Conservation (phyloP, 768 basidiomycete genomes). For the Hysterangium stoloniferum region DNA sequence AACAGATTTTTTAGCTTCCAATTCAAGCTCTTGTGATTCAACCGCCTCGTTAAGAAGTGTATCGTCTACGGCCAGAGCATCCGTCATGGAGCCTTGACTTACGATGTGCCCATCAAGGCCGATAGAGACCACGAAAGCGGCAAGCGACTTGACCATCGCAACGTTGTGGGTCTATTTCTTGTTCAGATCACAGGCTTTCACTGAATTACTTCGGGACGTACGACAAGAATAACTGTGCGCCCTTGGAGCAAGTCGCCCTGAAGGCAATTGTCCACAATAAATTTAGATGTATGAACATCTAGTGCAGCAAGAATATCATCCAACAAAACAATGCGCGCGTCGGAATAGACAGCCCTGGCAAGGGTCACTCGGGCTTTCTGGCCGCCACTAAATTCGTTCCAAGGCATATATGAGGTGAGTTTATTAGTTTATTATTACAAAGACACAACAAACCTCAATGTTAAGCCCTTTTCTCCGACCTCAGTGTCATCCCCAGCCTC, state of each 20-base stretch:
- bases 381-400: slow-evolving; percentile 35
- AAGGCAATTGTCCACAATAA: slow-evolving; percentile 42
- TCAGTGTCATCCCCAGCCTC: slow-evolving; percentile 61
- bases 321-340: slow-evolving; percentile 54
- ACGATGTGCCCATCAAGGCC: slow-evolving; percentile 44
- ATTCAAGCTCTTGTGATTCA: slow-evolving; percentile 23
- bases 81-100: slow-evolving; percentile 42
- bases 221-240: slow-evolving; percentile 33
- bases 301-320: slow-evolving; percentile 64
- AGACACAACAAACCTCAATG: slow-evolving; percentile 30
- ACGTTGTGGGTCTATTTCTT: slow-evolving; percentile 41
- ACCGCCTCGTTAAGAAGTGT: slow-evolving; percentile 24
- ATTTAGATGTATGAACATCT: slow-evolving; percentile 47
- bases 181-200: neutral
- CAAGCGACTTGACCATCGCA: slow-evolving; percentile 43
- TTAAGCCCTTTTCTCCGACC: slow-evolving; percentile 65
- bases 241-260: slow-evolving; percentile 31
- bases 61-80: slow-evolving; percentile 35
- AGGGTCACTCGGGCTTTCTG: slow-evolving; percentile 46
- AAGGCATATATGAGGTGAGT: neutral
- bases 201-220: neutral
- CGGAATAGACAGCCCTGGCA: slow-evolving; percentile 52
- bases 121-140: slow-evolving; percentile 50
- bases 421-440: neutral
- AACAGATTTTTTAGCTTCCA: slow-evolving; percentile 23